Conservation (phyloP, 768 basidiomycete genomes). For the Boletus rubescentipes region DNA sequence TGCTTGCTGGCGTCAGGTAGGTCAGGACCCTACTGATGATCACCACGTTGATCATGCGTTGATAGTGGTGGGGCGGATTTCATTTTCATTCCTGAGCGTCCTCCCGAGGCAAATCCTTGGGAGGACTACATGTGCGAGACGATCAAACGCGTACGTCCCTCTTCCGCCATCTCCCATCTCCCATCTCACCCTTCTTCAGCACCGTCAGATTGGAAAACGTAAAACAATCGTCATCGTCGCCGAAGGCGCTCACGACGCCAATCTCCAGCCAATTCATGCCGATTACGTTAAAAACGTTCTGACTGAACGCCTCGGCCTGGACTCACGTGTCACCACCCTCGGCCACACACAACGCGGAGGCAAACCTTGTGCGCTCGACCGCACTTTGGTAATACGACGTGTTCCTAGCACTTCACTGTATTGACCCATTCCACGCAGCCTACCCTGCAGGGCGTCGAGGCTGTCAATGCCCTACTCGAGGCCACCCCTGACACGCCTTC, state of each 20-base stretch:
- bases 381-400: conserved; percentile 69
- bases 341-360: conserved; percentile 98
- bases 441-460: conserved; percentile 94
- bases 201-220: conserved; percentile 88
- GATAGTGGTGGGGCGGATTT: conserved; percentile 88
- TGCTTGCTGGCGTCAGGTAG: conserved; percentile 88
- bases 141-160: conserved; percentile 64
- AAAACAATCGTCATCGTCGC: conserved; percentile 99
- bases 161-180: neutral
- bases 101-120: conserved; percentile 79
- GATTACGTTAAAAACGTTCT: conserved; percentile 91
- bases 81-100: conserved; percentile 95
- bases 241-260: conserved; percentile 88
- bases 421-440: conserved; percentile 51
- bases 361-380: conserved; percentile 87
- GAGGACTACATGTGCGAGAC: conserved; percentile 88
- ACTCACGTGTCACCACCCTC: conserved; percentile 94
- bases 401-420: neutral
- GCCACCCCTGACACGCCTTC: conserved; percentile 89
- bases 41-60: conserved; percentile 9
- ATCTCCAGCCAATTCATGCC: conserved; percentile 89
- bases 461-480: conserved; percentile 83
- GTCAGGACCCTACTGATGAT: conserved; percentile 12
- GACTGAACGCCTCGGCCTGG: conserved; percentile 81
- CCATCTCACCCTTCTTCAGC: conserved; percentile 45